Conservation (phyloP, 2,329 filamentous ascomycete genomes). For the Geoglossum cookeanum region DNA sequence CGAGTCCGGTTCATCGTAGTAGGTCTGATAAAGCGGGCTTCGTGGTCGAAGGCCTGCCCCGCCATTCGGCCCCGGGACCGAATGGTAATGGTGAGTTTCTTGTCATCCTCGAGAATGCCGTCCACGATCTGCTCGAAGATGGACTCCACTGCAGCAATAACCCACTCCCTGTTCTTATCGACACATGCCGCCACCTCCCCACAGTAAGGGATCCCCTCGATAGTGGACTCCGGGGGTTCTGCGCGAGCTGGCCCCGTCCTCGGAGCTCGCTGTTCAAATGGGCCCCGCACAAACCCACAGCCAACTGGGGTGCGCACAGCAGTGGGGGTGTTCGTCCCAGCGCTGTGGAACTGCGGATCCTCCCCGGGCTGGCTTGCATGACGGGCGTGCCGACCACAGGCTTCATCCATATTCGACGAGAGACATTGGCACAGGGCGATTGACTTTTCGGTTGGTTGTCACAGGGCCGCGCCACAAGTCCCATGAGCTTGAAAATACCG, state of each 20-base stretch:
- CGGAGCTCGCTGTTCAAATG: neutral
- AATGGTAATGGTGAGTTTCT: slow-evolving; percentile 30
- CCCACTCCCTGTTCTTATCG: slow-evolving; percentile 11
- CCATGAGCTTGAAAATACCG: too few species aligned
- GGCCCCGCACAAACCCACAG: neutral
- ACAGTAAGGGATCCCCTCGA: neutral
- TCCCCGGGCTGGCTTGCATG: too few species aligned
- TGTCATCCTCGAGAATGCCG: slow-evolving; percentile 25
- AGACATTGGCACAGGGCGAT: too few species aligned
- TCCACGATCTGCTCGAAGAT: slow-evolving; percentile 34
- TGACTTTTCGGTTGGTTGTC: neutral
- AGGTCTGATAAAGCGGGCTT: neutral
- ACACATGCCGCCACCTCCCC: neutral
- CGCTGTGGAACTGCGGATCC: too few species aligned
- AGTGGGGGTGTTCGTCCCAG: too few species aligned
- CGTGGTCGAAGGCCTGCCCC: slow-evolving; percentile 2
- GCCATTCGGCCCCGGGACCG: slow-evolving; percentile 16
- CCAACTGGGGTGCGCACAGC: neutral
- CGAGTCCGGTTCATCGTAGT: neutral
- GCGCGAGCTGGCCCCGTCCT: slow-evolving; percentile 11
- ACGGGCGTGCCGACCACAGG: too few species aligned
- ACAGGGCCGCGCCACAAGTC: too few species aligned
- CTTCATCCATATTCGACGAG: too few species aligned
- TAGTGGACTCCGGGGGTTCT: neutral
- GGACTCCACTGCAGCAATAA: slow-evolving; percentile 34